Conservation (phyloP, 2,329 filamentous ascomycete species). For the Botryotinia calthae region DNA sequence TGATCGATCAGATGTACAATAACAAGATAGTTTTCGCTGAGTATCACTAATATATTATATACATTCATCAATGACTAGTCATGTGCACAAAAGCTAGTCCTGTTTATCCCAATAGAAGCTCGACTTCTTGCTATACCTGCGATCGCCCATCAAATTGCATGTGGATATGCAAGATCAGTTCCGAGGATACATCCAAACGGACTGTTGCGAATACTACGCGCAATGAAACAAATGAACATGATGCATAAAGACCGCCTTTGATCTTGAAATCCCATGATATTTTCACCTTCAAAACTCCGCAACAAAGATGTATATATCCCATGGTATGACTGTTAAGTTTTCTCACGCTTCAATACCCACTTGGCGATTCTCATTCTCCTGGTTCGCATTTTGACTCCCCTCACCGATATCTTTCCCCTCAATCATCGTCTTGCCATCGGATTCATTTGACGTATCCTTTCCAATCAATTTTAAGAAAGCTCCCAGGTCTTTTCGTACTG, state of each 20-base stretch:
- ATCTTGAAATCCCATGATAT: not conserved
- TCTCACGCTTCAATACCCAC: not conserved
- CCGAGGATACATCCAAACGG: not conserved
- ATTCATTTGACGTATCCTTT: not conserved
- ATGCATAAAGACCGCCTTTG: not conserved
- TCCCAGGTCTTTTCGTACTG: slow-evolving; percentile 32
- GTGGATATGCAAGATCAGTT: not conserved
- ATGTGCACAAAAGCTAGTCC: not conserved
- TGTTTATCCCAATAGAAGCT: slow-evolving; percentile 9
- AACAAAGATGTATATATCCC: not conserved
- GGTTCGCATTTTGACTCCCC: not conserved
- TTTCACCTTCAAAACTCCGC: not conserved
- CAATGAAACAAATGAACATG: not conserved
- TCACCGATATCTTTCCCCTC: not conserved
- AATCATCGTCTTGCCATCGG: not conserved
- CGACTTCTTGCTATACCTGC: not conserved
- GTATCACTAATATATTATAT: not conserved
- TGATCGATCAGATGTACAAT: not conserved
- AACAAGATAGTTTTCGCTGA: not conserved
- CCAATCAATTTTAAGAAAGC: slow-evolving; percentile 3
- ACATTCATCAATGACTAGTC: not conserved
- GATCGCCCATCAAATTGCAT: not conserved
- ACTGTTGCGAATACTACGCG: not conserved
- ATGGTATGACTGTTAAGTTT: not conserved
- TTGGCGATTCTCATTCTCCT: not conserved